Evolutionary conservation across 2,329 filamentous ascomycete genomes (phyloP).

Genomic region (Curvularia verruculosa): DNA sequence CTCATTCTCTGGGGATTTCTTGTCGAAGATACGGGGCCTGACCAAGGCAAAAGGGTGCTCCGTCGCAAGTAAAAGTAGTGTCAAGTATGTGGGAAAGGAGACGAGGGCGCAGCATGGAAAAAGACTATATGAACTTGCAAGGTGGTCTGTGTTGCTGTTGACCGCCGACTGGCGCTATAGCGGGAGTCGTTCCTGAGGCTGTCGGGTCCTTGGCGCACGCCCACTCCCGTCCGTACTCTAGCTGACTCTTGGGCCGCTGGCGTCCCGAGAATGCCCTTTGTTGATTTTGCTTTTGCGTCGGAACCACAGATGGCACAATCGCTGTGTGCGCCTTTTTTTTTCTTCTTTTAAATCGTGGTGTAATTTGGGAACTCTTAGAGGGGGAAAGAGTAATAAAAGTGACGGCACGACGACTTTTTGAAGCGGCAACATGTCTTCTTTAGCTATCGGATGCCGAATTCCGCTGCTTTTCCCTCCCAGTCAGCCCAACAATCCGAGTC

Average conservation of each 20-base stretch:
- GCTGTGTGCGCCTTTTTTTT: too few relatives aligned
- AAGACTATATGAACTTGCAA: constrained; percentile 25
- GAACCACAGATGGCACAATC: background rate
- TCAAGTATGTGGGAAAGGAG: constrained; percentile 23
- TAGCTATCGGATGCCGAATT: constrained; percentile 14
- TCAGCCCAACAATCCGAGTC: constrained; percentile 23
- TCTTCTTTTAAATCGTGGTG: too few relatives aligned
- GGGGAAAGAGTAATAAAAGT: too few relatives aligned
- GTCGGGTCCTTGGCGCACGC: constrained; percentile 11
- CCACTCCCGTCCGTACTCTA: constrained; percentile 6
- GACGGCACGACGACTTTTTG: too few relatives aligned
- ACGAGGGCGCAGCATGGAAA: constrained; percentile 21
- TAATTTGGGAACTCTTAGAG: too few relatives aligned
- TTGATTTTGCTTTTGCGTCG: constrained; percentile 6
- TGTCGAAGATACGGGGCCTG: constrained; percentile 73
- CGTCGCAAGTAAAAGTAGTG: constrained; percentile 63
- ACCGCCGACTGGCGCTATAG: constrained; percentile 24
- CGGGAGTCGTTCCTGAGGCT: constrained; percentile 22
- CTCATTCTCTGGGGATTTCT: constrained; percentile 60
- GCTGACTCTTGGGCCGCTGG: background rate
- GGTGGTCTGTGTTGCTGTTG: constrained; percentile 33
- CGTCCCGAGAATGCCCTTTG: background rate
- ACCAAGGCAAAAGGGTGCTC: constrained; percentile 96
- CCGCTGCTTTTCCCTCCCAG: background rate
- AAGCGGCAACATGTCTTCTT: background rate